phyloP scores from a whole-genome alignment of 176 grass and related monocot species.

The Pharus latifolius region DNA sequence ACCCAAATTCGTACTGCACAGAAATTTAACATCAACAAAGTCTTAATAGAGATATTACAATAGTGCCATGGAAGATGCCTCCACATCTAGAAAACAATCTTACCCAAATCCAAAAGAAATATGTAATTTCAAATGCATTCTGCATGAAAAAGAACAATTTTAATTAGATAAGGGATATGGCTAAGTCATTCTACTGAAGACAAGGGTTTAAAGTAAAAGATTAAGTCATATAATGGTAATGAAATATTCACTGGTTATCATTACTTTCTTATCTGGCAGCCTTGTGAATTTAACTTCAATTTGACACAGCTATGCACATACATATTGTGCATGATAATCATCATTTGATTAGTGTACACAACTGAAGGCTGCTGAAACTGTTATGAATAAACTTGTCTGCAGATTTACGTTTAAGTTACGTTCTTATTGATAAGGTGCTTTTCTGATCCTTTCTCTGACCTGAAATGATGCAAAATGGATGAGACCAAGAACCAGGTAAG shows the following conservation, averaged over 20 bases:
- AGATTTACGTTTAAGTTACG: conserved; percentile 8
- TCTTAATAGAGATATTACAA: not conserved
- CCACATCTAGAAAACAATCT: not conserved
- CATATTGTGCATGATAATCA: not conserved
- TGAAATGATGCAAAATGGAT: conserved; percentile 82
- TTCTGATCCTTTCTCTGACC: conserved; percentile 25
- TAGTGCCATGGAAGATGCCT: not conserved
- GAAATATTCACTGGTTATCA: not conserved
- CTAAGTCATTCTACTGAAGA: too few relatives aligned
- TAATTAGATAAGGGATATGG: conserved; percentile 7
- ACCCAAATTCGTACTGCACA: conserved; percentile 62
- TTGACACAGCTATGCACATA: not conserved
- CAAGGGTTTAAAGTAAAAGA: too few relatives aligned
- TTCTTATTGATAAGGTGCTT: not conserved
- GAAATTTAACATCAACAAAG: not conserved
- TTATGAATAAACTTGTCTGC: not conserved
- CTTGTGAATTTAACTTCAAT: not conserved
- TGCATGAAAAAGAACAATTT: conserved; percentile 22
- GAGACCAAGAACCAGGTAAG: conserved; percentile 61
- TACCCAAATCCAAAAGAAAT: conserved; percentile 92
- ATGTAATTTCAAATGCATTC: conserved; percentile 84
- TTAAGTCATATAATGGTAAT: not conserved
- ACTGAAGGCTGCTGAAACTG: not conserved
- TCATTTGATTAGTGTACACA: not conserved
- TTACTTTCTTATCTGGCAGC: not conserved